These are phyloP conservation scores for Tylopilus vinaceipallidus DNA, from an alignment of 768 basidiomycete species.

Conservation along the genomic window DNA sequence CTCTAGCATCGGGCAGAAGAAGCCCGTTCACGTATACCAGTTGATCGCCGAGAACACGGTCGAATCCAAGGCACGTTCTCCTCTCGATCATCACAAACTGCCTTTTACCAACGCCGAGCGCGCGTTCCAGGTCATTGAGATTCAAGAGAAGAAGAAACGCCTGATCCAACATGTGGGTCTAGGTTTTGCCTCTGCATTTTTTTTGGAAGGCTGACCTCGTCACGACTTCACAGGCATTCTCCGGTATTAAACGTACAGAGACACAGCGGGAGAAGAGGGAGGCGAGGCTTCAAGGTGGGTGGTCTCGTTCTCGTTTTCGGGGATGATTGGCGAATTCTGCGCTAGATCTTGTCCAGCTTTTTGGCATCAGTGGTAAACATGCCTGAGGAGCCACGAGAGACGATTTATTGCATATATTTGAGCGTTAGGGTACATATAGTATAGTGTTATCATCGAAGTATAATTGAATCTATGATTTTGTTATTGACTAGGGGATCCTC, in stretches of 20 bases:
- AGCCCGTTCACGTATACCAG: constrained; percentile 83
- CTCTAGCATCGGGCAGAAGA: constrained; percentile 73
- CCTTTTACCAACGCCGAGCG: not conserved
- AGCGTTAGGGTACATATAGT: constrained; percentile 14
- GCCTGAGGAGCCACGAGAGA: not conserved
- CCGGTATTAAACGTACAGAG: constrained; percentile 74
- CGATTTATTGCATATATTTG: not conserved
- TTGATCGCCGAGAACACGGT: constrained; percentile 88
- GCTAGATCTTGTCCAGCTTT: constrained; percentile 60
- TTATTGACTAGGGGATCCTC: not conserved
- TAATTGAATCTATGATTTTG: too few relatives aligned
- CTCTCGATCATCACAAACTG: not conserved
- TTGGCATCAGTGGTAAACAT: constrained; percentile 39
- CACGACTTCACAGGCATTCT: constrained; percentile 62
- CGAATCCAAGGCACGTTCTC: constrained; percentile 68
- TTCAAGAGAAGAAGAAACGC: constrained; percentile 81
- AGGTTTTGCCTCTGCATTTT: not conserved
- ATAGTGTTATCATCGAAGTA: constrained; percentile 16
- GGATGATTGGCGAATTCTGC: not conserved
- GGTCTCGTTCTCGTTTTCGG: not conserved
- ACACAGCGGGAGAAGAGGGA: constrained; percentile 75
- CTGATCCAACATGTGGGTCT: constrained; percentile 71
- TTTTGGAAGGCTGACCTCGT: not conserved
- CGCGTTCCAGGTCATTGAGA: constrained; percentile 63
- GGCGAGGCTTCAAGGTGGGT: constrained; percentile 74